Evolutionary conservation across 2,329 filamentous ascomycete genomes (phyloP).

Genomic region (Penicillium decumbens): DNA sequence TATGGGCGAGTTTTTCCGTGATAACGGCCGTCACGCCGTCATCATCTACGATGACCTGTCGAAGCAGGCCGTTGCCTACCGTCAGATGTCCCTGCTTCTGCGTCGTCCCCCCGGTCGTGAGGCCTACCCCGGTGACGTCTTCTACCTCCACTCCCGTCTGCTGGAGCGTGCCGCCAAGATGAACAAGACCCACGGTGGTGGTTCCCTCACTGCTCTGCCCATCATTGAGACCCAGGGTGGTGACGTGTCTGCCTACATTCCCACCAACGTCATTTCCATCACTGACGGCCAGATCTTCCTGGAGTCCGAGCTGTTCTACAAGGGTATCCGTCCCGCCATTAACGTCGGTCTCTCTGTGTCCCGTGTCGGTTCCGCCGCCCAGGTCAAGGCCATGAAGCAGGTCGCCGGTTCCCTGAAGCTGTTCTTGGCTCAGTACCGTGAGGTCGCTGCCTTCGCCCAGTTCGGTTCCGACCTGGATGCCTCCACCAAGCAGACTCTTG

Average conservation of each 20-base stretch:
- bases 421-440: slow-evolving; percentile 99
- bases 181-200: slow-evolving; percentile 89
- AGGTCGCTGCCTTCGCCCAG: slow-evolving; percentile 98
- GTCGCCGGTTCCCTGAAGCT: slow-evolving; percentile 99
- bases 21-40: slow-evolving; percentile 81
- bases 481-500: slow-evolving; percentile 96
- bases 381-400: slow-evolving; percentile 99
- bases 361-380: slow-evolving; percentile 98
- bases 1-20: slow-evolving; percentile 71
- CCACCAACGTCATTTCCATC: slow-evolving; percentile 99
- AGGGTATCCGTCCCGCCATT: slow-evolving; percentile 99
- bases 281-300: slow-evolving; percentile 99
- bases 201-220: slow-evolving; percentile 94
- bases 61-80: slow-evolving; percentile 96
- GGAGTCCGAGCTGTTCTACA: slow-evolving; percentile 99
- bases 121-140: slow-evolving; percentile 98
- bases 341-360: slow-evolving; percentile 99
- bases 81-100: slow-evolving; percentile 97
- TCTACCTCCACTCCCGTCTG: slow-evolving; percentile 99
- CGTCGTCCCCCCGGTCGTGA: slow-evolving; percentile 98
- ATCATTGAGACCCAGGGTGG: slow-evolving; percentile 99
- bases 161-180: slow-evolving; percentile 99
- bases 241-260: slow-evolving; percentile 99
- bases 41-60: slow-evolving; percentile 93
- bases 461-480: slow-evolving; percentile 99